These are phyloP conservation scores for Aaosphaeria pasadenensis DNA, from an alignment of 2,329 filamentous ascomycete species.

Conservation along the genomic window DNA sequence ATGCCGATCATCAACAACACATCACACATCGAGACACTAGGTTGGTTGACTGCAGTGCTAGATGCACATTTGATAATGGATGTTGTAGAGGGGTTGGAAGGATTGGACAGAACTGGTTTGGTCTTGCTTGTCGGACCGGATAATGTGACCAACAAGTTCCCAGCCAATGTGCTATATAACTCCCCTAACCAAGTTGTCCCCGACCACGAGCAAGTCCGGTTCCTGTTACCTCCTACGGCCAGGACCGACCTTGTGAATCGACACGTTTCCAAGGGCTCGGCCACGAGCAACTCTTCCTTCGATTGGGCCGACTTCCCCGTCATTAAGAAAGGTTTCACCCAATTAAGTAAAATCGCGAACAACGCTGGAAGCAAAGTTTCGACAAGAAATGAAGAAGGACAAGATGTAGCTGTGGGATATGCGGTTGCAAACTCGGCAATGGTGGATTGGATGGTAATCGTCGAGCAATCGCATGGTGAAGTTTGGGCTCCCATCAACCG, in stretches of 20 bases:
- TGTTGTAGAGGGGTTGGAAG: constrained; percentile 63
- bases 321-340: constrained; percentile 58
- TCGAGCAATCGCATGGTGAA: constrained; percentile 73
- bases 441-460: constrained; percentile 77
- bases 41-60: constrained; percentile 80
- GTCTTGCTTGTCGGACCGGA: constrained; percentile 69
- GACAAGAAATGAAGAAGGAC: constrained; percentile 69
- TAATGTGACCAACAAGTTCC: constrained; percentile 59
- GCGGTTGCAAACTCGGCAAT: constrained; percentile 65
- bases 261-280: constrained; percentile 26
- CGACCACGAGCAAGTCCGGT: constrained; percentile 24
- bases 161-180: constrained; percentile 30
- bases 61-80: constrained; percentile 63
- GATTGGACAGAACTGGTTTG: constrained; percentile 66
- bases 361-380: constrained; percentile 68
- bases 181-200: constrained; percentile 16
- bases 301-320: constrained; percentile 61
- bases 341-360: constrained; percentile 49
- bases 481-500: constrained; percentile 72
- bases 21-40: constrained; percentile 62
- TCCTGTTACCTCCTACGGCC: constrained; percentile 32
- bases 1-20: constrained; percentile 71
- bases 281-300: constrained; percentile 45
- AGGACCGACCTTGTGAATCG: constrained; percentile 15
- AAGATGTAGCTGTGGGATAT: constrained; percentile 74